Evolutionary conservation across 208 protist genomes (phyloP), one percentile per base, ranked within the genome.

Genomic region (Crithidia bombi): DNA sequence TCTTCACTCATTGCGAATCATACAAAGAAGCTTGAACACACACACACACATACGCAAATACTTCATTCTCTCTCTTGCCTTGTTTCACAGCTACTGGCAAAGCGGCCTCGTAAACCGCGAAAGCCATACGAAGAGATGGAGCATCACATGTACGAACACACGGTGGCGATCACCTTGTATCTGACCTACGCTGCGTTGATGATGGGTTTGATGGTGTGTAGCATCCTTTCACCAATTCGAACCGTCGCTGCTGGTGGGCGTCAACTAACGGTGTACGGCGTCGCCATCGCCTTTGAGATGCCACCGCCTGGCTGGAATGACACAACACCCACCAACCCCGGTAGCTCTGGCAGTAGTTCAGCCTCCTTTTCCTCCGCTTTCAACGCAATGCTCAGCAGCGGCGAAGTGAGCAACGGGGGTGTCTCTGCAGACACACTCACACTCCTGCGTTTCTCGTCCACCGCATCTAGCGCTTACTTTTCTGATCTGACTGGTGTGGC

Each of bases 151-250:
- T 59, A 74, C n/a, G 64, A 68, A 9, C 58, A 65, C 32, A 83
- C 63, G 23, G 47, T 69, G 28, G 56, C 59, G 28, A 72, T 76
- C 36, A 72, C 72, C 10, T 26, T 81, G 3, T 83, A 86, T 65
- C 64, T 87, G 26, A 63, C 59, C 23, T 76, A 80, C 43, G 65
- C 73, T 2, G 52, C 80, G 2, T 38, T 87, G n/a, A 73, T 78
- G 23, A 75, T 83, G 2, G 79, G 76, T 1, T 64, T 90, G 2
- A 69, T 86, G 11, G 36, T 87, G 26, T 84, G 74, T 32, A 86
- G 81, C 64, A 12, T 83, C 1, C 58, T 90, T 15, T 74, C 76
- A 17, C 85, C 85, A 2, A 61, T 90, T 21, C 72, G 73, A 9
- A 46, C 66, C 14, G 70, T 66, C 43, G 62, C 65, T 21, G 55